Base-by-base conservation (phyloP, 2,329 filamentous ascomycete species). In the Aspergillus udagawae region DNA sequence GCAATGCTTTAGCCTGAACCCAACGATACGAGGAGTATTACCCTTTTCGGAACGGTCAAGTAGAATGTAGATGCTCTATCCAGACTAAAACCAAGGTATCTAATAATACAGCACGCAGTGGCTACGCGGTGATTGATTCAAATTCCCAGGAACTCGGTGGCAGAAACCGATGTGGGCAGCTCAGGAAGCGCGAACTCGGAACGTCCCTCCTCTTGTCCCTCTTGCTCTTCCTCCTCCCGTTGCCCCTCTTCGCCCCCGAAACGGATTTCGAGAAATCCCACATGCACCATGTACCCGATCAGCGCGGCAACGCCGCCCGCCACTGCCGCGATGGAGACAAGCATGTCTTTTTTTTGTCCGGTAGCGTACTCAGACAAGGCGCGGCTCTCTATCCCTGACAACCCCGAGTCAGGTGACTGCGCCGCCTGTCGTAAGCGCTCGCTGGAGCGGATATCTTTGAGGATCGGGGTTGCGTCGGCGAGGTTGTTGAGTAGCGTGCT, bases 391-490 rank as follows among this genome's bases (percentile, higher is more conserved):
- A 56, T 32, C 0, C 53, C 48, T 3, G 69, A 68, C 4, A 71
- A 59, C 3, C 60, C 66, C 14, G 64, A 62, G 14, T 67, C 63
- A 7, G 62, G 54, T 1, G 68, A 63, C 59, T 70, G 61, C 3
- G 66, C 67, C 1, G 64, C 65, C 57, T 72, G 63, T 65, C 62
- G 79, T 62, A 69, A 68, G 59, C 65, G 75, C 63, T 65, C 74
- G 67, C 66, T 72, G 56, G 65, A 61, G 50, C 74, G 73, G 10
- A 76, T 65, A 35, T 71, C 71, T 42, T 66, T 66, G 58, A 73
- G 52, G 51, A 77, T 70, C 1, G 75, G 75, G 3, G 70, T 73
- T 7, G 70, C 64, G 52, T 77, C 75, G 4, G 69, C 69, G 29
- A 74, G 55, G 3, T 69, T 71, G 53, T 69, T 68, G 54, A 73